Evolutionary conservation across 768 basidiomycete genomes (phyloP).

Genomic region (Kwoniella heveanensis): DNA sequence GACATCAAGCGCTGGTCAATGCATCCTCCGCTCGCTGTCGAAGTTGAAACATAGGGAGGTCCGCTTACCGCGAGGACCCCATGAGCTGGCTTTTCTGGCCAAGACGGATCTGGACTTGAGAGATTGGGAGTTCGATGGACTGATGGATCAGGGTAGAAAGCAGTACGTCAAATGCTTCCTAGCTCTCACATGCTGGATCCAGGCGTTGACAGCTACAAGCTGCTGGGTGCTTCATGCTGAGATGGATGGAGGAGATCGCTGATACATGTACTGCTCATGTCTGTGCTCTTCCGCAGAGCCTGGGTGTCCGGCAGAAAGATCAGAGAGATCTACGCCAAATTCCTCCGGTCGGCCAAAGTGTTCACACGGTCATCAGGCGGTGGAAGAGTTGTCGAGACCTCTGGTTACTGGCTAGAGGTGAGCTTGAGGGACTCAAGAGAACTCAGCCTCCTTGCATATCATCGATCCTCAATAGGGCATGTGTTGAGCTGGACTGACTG

Average conservation of each 20-base stretch:
- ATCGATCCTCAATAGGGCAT: too few species aligned
- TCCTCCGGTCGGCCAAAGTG: constrained; percentile 20
- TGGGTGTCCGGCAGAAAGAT: constrained; percentile 41
- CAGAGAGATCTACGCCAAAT: constrained; percentile 24
- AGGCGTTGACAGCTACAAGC: too few species aligned
- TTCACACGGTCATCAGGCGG: constrained; percentile 43
- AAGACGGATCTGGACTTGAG: constrained; percentile 37
- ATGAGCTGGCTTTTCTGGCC: constrained; percentile 44
- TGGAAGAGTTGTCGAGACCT: constrained; percentile 41
- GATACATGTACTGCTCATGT: constrained; percentile 3
- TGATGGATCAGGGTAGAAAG: constrained; percentile 48
- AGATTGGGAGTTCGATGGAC: constrained; percentile 42
- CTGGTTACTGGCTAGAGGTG: constrained; percentile 46
- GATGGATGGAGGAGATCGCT: too few species aligned
- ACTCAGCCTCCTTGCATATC: too few species aligned
- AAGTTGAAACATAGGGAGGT: constrained; percentile 37
- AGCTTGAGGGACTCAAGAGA: too few species aligned
- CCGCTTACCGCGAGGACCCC: constrained; percentile 29
- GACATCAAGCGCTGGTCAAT: constrained; percentile 27
- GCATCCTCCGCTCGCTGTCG: constrained; percentile 28
- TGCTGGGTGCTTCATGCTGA: too few species aligned
- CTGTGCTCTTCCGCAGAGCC: too few species aligned
- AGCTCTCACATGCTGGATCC: background rate
- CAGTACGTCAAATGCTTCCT: constrained; percentile 37
- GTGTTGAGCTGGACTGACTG: background rate